Percentiles rank a stretch among this genome's conserved stretches.
phyloP scores from a whole-genome alignment of 352 stramenopile genomes.

The Pythium myriotylum region DNA sequence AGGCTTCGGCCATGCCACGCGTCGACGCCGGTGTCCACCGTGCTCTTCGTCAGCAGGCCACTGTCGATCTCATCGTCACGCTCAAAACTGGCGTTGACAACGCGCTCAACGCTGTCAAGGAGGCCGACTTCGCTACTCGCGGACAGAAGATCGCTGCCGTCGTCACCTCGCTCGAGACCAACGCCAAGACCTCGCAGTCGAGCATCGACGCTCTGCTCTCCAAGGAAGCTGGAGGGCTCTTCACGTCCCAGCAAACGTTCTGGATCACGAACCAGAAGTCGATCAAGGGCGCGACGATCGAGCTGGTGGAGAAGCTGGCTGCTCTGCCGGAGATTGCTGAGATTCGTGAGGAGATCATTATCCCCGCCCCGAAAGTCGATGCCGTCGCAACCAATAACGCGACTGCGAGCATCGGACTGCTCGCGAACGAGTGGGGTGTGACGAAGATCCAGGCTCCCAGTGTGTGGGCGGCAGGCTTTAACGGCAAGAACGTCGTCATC shows the following conservation, averaged over 20 bases:
- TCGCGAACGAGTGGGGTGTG: constrained; percentile 35
- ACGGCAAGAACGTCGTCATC: constrained; percentile 30
- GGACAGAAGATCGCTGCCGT: too few species aligned
- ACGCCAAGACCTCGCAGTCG: too few species aligned
- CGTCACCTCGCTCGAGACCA: too few species aligned
- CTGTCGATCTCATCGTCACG: too few species aligned
- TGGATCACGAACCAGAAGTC: constrained; percentile 38
- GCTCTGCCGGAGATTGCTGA: constrained; percentile 12
- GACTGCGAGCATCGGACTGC: background rate
- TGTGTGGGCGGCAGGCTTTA: constrained; percentile 35
- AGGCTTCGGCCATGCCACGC: too few species aligned
- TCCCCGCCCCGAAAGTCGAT: constrained; percentile 6
- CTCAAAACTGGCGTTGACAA: too few species aligned
- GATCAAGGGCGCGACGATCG: constrained; percentile 28
- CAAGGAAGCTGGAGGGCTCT: constrained; percentile 19
- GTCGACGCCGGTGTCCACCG: too few species aligned
- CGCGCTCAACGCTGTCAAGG: too few species aligned
- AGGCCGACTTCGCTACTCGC: too few species aligned
- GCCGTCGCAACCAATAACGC: constrained; percentile 1
- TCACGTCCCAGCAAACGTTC: constrained; percentile 14
- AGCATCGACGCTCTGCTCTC: constrained; percentile 9
- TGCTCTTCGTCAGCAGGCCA: too few species aligned
- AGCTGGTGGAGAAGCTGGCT: too few species aligned
- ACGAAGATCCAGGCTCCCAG: constrained; percentile 25
- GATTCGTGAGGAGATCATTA: constrained; percentile 19